A percentile compares a stretch with the other conserved stretches of the same genome.
Evolutionary conservation across 176 grass and related monocot genomes (phyloP).

Genomic region (Neostapfia colusana): DNA sequence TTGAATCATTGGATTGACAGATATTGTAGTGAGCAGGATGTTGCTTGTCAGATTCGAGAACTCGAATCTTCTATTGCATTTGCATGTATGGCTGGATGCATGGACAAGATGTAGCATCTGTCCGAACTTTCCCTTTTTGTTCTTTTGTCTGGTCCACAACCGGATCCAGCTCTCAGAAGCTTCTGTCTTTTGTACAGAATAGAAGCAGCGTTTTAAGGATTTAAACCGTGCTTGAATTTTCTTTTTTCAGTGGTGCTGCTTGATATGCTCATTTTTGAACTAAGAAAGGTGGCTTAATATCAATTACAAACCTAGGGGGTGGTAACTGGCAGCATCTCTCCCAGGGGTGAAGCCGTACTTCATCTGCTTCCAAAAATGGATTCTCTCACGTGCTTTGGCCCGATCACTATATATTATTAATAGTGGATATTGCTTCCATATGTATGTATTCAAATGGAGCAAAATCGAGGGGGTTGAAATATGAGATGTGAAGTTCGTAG

Average conservation of each 20-base stretch:
- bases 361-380: too few species aligned
- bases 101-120: conserved; percentile 5
- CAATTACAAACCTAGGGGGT: not conserved
- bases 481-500: too few species aligned
- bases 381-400: too few species aligned
- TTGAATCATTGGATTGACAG: conserved; percentile 31
- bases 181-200: conserved; percentile 49
- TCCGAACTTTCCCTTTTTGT: not conserved
- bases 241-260: not conserved
- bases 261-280: not conserved
- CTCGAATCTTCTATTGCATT: conserved; percentile 25
- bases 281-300: too few species aligned
- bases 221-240: not conserved
- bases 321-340: not conserved
- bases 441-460: too few species aligned
- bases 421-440: too few species aligned
- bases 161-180: conserved; percentile 28
- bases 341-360: not conserved
- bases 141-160: conserved; percentile 21
- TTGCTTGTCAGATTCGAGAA: conserved; percentile 27
- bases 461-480: too few species aligned
- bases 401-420: too few species aligned
- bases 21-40: conserved; percentile 16
- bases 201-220: conserved; percentile 20
- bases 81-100: conserved; percentile 14